A percentile compares a stretch with the other conserved stretches of the same genome.
Conservation (phyloP, 371 early-diverging fungal species). For the Chytridium lagenaria region DNA sequence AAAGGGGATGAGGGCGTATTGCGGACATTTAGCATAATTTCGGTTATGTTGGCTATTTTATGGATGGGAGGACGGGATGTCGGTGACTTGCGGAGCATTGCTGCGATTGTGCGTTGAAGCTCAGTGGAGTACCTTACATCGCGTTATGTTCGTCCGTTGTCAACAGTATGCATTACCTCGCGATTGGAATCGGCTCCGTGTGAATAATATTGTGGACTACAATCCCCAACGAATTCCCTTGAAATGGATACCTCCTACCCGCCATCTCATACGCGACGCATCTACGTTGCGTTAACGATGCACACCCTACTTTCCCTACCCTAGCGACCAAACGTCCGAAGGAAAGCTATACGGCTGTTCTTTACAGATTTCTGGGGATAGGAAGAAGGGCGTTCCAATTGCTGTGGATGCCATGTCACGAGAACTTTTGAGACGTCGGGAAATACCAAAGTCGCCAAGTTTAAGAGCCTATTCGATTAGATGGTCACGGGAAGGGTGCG, state of each 20-base stretch:
- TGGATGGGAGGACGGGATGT: no score
- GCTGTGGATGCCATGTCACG: conserved; percentile 14
- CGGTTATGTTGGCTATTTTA: no score
- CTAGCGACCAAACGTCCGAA: conserved; percentile 39
- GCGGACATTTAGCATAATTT: no score
- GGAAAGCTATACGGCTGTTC: conserved; percentile 30
- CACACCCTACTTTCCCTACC: conserved; percentile 15
- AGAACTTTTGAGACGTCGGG: conserved; percentile 1
- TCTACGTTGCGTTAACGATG: neutral
- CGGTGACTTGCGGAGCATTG: no score
- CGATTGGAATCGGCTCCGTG: neutral
- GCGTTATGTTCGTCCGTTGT: no score
- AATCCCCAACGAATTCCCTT: neutral
- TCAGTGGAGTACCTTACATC: no score
- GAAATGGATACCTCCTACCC: conserved; percentile 13
- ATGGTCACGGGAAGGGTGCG: neutral
- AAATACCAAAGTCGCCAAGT: conserved; percentile 43
- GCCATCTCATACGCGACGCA: conserved; percentile 15
- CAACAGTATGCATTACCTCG: no score
- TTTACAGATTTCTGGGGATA: conserved; percentile 42
- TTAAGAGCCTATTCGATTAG: conserved; percentile 18
- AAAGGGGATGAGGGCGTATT: no score
- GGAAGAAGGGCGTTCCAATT: conserved; percentile 38
- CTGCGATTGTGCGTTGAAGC: no score
- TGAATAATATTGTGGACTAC: neutral